Evolutionary conservation across 768 basidiomycete genomes (phyloP), one percentile per base, ranked within the genome.

Genomic region (button mushroom (Agaricus bisporus)): DNA sequence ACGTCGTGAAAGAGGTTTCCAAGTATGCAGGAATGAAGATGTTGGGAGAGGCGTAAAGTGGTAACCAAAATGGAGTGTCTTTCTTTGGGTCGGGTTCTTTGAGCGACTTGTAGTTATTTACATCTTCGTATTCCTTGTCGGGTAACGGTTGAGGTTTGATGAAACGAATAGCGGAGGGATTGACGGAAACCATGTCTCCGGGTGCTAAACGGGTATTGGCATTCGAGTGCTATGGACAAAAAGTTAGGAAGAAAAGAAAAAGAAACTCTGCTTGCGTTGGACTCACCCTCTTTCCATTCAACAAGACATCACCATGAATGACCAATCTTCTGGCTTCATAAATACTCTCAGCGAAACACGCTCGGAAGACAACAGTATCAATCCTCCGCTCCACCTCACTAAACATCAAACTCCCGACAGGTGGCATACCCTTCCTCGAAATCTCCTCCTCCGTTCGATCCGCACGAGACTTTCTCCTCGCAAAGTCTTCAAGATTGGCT

Each of bases 321-420:
- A 98, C 86, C 61, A 98, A 69, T 56, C 86, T 72, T 60, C 93
- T 76, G 3, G 97, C 97, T 60, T 92, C 86, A 67, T 94, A 97
- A 44, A 95, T 87, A 63, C 89, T 93, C 56, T 83, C 80, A 26
- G 86, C 87, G 60, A 98, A 85, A 65, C 95, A 95, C 52, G 82
- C 81, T 45, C 95, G 75, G 70, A 98, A 98, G 47, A 98, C 70
- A 66, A 98, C 82, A 42, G 92, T 86, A 63, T 99, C 97, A 66
- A 99, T 79, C 67, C 97, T 68, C 64, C 94, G 78, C 75, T 99
- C 97, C n/a, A 98, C 79, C 68, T 98, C 92, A 0, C 82, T 68
- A 67, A 95, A 90, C 90, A 98, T 95, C 79, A 99, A 80, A 66
- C 90, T 93, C 47, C 91, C 92, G 14, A 98, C 88, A 5, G 97